Evolutionary conservation across 1,284 basidiomycete species (phyloP), one percentile per base, ranked within the genome.

Genomic region (Lentinus polychrous): DNA sequence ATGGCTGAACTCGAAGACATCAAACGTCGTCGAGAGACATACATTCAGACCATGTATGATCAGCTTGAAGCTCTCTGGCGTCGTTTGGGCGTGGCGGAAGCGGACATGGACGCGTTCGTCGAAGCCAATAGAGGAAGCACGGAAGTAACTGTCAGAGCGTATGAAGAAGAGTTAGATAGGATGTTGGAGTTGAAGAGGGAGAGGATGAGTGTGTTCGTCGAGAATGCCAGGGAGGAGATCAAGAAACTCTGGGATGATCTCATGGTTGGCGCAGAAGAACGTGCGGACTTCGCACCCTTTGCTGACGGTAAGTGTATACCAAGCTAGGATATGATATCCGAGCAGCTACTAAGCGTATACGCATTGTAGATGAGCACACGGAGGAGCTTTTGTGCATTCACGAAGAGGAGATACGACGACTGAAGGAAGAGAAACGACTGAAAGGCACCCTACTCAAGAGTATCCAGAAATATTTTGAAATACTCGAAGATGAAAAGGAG

Each of bases 401-500:
- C 60, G 95, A 99, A 65, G 80, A 86, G 33, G 91, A 96, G 65
- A 89, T 93, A 51, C 75, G 75, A 49, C 74, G 82, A 14, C 74
- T 98, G 31, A 86, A 89, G 57, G 82, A 86, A 32, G 93, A 97
- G 60, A 75, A 86, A 14, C 74, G 83, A 52, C 69, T 78, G 46
- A 95, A 94, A 63, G 83, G 80, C 4, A 79, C 84, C 0, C 70
- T 98, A 1, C 73, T 99, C 24, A 75, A 80, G 0, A 75, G 78
- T 47, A 83, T 98, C 53, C 81, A 81, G 64, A 91, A 88, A 64
- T 99, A 97, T 73, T 86, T 91, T 57, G 85, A 88, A 34, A 86
- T 99, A n/a, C 88, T 89, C 47, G 81, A 85, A 44, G 93, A 98
- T 57, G 86, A 92, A 67, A 88, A 86, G 61, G 91, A 96, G 61